Evolutionary conservation across 192 early-diverging fungal genomes (phyloP), one percentile per base, ranked within the genome.

Genomic region (Coemansia sp.): DNA sequence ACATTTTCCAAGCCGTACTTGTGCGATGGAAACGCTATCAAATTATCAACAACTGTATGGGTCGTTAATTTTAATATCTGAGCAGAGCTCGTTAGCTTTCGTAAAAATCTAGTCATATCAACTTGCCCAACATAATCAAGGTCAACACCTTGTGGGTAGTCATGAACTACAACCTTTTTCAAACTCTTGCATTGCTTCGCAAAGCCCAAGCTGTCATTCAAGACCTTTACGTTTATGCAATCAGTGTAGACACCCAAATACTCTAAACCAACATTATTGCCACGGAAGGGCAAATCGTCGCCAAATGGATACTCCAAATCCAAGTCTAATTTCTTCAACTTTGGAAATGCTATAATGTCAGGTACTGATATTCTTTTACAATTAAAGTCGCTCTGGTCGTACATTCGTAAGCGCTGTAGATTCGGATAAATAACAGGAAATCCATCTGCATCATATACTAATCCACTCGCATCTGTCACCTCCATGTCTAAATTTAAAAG

Each of bases 211-310:
- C 27, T 29, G 20, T 9, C 22, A 4, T 20, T 12, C 24, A 55
- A 13, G 6, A 55, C 11, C 11, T 55, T 12, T 27, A 29, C 51
- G 4, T 12, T 27, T 5, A 31, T 22, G 11, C 27, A 12, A 29
- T 55, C 51, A 11, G 29, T 22, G 27, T 27, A 29, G 8, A 55
- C 9, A 11, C 3, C 2, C 51, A 65, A n/a, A 36, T 38, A 31
- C 46, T 65, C 64, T 7, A 65, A 15, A 15, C 45, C 50, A 5
- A 20, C 44, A 34, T 15, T 11, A 29, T 65, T 65, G 9, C 64
- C 48, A n/a, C 64, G 64, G 32, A 65, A 65, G 6, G 44, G 46
- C 17, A 51, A 9, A 34, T 65, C 64, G 50, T 65, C 46, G 4
- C 46, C 44, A 22, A 65, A 65, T 34, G 64, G 64, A 32, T 51